Evolutionary conservation across 2,329 filamentous ascomycete genomes (phyloP).

Genomic region (Claviceps sp.): DNA sequence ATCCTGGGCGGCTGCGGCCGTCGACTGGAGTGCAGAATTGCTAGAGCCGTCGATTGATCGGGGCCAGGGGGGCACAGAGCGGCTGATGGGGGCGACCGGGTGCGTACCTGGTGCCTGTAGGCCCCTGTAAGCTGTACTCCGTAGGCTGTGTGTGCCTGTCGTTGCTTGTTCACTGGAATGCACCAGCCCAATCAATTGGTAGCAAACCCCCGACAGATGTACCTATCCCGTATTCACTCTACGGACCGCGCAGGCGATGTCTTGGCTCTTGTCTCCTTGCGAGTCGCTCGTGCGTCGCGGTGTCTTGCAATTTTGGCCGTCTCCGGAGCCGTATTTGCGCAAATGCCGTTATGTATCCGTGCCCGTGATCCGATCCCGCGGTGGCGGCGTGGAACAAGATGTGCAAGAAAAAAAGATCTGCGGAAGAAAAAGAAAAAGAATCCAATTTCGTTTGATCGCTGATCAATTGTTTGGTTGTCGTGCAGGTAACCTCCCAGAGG

Average conservation of each 20-base stretch:
- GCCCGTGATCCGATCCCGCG: not conserved
- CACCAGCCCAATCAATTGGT: not conserved
- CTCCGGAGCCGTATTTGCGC: no score
- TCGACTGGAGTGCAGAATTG: constrained; percentile 6
- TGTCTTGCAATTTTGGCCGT: no score
- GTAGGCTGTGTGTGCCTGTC: not conserved
- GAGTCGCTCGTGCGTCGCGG: not conserved
- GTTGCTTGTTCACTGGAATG: constrained; percentile 1
- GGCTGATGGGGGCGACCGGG: not conserved
- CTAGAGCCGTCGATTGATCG: not conserved
- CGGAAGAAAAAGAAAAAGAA: not conserved
- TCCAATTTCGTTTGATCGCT: not conserved
- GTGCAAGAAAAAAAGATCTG: not conserved
- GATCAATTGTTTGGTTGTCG: not conserved
- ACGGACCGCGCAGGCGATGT: not conserved
- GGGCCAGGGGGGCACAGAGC: not conserved
- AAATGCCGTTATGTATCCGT: no score
- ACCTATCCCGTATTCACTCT: not conserved
- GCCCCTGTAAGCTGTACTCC: no score
- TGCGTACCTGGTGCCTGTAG: constrained; percentile 1
- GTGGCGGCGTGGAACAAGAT: not conserved
- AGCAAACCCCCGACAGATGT: not conserved
- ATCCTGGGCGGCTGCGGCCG: not conserved
- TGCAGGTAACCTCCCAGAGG: constrained; percentile 1
- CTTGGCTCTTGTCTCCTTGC: not conserved